Percentiles rank a stretch among this genome's conserved stretches.
Evolutionary conservation across 2,329 filamentous ascomycete genomes (phyloP).

Genomic region (Tolypocladium ophioglossoides): DNA sequence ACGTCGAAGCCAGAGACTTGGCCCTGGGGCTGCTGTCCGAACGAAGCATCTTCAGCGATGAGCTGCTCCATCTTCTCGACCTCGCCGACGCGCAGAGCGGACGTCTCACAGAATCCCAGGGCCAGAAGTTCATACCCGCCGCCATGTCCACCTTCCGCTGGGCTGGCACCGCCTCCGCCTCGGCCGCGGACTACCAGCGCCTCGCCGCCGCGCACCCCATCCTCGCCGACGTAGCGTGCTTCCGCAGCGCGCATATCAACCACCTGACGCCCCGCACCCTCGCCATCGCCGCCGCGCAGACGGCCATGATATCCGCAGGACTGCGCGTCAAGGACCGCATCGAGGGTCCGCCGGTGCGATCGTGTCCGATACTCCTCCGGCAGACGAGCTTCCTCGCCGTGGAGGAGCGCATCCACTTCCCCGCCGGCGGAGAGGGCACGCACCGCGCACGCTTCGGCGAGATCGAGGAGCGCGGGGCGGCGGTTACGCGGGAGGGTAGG

Average conservation of each 20-base stretch:
- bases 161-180: neutral
- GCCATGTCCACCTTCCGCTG: neutral
- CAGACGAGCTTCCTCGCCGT: neutral
- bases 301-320: neutral
- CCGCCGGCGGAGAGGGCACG: neutral
- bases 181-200: neutral
- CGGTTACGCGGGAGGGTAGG: neutral
- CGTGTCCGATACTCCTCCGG: neutral
- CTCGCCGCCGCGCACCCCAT: neutral
- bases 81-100: neutral
- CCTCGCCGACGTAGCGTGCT: neutral
- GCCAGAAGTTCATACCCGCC: neutral
- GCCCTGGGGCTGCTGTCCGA: neutral
- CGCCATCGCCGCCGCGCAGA: neutral
- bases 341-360: neutral
- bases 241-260: neutral
- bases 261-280: neutral
- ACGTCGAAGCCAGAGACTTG: neutral
- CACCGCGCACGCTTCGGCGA: neutral
- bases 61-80: neutral
- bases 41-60: neutral
- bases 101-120: neutral
- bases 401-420: neutral
- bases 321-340: neutral
- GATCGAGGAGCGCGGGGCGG: neutral